Percentiles rank a stretch among this genome's conserved stretches.
Conservation (phyloP, 2,329 filamentous ascomycete species). For the Ceratocystis huliohia region DNA sequence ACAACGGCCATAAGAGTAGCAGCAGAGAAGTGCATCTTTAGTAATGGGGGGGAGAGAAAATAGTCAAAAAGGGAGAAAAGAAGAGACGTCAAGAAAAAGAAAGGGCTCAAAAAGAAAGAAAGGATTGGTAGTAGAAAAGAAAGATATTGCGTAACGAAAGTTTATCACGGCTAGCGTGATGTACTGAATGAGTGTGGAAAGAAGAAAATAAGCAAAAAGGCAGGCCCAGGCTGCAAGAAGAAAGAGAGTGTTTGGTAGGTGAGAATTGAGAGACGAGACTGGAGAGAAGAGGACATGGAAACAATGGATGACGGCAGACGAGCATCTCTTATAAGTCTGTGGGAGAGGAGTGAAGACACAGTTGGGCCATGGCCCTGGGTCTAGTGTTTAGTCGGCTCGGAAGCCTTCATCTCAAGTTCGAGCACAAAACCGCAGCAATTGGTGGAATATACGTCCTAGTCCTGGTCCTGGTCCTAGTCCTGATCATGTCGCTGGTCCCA, state of each 20-base stretch:
- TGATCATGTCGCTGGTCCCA: background rate
- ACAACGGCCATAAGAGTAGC: conserved; percentile 25
- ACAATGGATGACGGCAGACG: background rate
- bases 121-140: background rate
- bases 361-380: background rate
- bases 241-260: conserved; percentile 7
- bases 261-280: conserved; percentile 13
- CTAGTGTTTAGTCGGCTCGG: background rate
- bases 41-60: background rate
- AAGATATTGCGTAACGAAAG: background rate
- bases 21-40: conserved; percentile 26
- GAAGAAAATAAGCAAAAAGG: conserved; percentile 2
- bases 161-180: conserved; percentile 11
- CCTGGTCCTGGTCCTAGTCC: no score
- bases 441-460: background rate
- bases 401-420: conserved; percentile 1
- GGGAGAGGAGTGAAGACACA: background rate
- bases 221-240: conserved; percentile 11
- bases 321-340: background rate
- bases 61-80: background rate
- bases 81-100: no score
- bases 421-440: background rate
- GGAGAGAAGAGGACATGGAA: background rate
- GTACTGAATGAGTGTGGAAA: background rate
- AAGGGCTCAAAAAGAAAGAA: background rate